Base-by-base conservation (phyloP, 805 yeast genomes). In the Candida easanensis region DNA sequence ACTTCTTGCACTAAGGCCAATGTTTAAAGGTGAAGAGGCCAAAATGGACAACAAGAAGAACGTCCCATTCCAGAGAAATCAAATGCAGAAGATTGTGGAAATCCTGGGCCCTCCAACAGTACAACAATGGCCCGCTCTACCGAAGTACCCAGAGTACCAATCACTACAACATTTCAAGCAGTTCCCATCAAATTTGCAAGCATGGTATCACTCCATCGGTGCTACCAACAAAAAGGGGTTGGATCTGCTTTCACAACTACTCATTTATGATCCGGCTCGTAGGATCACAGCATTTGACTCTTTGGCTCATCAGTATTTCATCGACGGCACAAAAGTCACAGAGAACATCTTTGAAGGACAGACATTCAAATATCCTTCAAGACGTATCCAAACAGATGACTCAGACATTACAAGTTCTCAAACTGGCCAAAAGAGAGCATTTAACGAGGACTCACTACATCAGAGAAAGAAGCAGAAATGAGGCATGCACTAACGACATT, bases 21-120 rank as follows among this genome's bases (percentile, higher is more conserved):
- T 93, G 9, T 93, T 93, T 68, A 93, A 93, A 62, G 99, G 99
- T 41, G 99, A 93, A 64, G 99, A 93, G 60, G 93, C 96, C 13
- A 91, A 91, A 55, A 85, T 91, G 76, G 98, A 90, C 61, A 86
- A 85, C 52, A 91, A 89, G 58, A 90, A 91, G 58, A 84, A 81
- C 43, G 90, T 91, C 4, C 97, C 98, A 2, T 93, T 93, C 64
- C 99, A 93, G 63, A 81, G 84, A 45, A 90, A 87, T 60, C 99
- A 93, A 66, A 74, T 91, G 60, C 84, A 86, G 56, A 89, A 88
- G 60, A 90, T 93, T 19, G 70, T 93, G 21, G 98, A 93, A 62
- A 83, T 93, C n/a, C 65, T 93, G 48, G 99, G 99, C 0, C 80
- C 95, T 0, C 99, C 99, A 0, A 77, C 77, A 4, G 58, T 70